Evolutionary conservation across 2,329 filamentous ascomycete genomes (phyloP), one percentile per base, ranked within the genome.

Genomic region (Nothopassalora personata): DNA sequence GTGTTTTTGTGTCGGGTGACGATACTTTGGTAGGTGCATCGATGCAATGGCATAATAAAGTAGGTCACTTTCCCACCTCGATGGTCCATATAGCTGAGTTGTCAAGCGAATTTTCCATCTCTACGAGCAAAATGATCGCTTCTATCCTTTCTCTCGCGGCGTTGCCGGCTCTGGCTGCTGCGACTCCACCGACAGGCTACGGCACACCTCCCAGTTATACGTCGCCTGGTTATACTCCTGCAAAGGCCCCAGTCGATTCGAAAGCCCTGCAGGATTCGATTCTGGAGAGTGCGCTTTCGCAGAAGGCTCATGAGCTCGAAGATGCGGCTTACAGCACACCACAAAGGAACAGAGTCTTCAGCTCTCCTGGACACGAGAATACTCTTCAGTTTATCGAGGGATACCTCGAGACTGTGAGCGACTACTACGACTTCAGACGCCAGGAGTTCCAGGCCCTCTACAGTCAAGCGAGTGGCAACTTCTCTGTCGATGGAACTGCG

Each of bases 401-500:
- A 31, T 63, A 65, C 36, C 60, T 68, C 3, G 72, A 74, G 53
- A 73, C 76, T 19, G 47, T 49, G 27, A 49, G 27, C 27, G 18
- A 49, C 19, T 49, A 49, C 47, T 49, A 49, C 27, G 79, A 74
- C 43, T 73, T 86, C 62, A 81, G 79, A n/a, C 81, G 80, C 82
- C 71, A 76, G 64, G 63, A 67, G 3, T 73, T 72, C 65, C 62
- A 62, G 10, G 70, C 68, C 13, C 69, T 71, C 9, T 78, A 76
- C 65, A 59, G 63, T 19, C 57, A 67, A 51, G 70, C 71, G 34
- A 63, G 62, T 18, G 71, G 68, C 36, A 69, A 66, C 33, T 57
- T 87, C 3, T 76, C 81, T 54, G 86, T 81, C 0, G 83, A 19
- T 75, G 80, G 28, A 81, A 80, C 77, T 82, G 82, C 62, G 81